Evolutionary conservation across 116 monocot genomes (phyloP).

Genomic region (Thalassia testudinum): DNA sequence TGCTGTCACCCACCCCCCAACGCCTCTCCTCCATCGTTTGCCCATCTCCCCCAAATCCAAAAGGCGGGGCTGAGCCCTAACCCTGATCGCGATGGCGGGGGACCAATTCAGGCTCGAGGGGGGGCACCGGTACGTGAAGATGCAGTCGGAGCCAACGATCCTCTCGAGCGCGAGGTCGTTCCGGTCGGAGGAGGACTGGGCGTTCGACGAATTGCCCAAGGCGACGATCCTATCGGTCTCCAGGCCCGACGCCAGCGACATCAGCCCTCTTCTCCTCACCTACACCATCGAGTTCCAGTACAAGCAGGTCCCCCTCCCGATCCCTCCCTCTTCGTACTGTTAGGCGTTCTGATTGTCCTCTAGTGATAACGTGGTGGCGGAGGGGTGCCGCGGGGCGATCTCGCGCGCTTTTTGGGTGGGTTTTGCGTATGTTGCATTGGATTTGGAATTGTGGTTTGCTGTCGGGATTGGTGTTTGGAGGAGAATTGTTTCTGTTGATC

Average conservation of each 20-base stretch:
- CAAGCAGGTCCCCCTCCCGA: slow-evolving; percentile 56
- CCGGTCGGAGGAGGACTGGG: slow-evolving; percentile 10
- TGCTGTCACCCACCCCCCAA: background rate
- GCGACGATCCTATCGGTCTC: slow-evolving; percentile 48
- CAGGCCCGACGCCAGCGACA: slow-evolving; percentile 47
- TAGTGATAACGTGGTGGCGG: too few species aligned
- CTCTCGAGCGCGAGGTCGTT: background rate
- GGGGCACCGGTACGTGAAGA: slow-evolving; percentile 24
- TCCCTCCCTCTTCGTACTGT: background rate
- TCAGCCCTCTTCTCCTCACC: slow-evolving; percentile 55
- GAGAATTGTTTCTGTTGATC: too few species aligned
- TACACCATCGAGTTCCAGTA: slow-evolving; percentile 72
- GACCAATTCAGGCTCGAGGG: slow-evolving; percentile 12
- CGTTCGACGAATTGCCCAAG: slow-evolving; percentile 52
- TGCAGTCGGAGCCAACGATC: slow-evolving; percentile 32
- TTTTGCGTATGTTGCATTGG: too few species aligned
- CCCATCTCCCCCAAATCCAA: background rate
- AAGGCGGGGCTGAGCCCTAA: background rate
- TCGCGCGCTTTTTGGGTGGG: too few species aligned
- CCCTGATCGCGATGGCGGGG: slow-evolving; percentile 3
- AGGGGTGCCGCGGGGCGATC: too few species aligned
- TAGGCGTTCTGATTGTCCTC: background rate
- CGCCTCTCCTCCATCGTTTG: background rate
- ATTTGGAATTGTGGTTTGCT: too few species aligned
- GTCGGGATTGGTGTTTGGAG: too few species aligned